A percentile compares a stretch with the other conserved stretches of the same genome.
phyloP scores from a whole-genome alignment of 176 grass and related monocot genomes.

The Oryza meridionalis region DNA sequence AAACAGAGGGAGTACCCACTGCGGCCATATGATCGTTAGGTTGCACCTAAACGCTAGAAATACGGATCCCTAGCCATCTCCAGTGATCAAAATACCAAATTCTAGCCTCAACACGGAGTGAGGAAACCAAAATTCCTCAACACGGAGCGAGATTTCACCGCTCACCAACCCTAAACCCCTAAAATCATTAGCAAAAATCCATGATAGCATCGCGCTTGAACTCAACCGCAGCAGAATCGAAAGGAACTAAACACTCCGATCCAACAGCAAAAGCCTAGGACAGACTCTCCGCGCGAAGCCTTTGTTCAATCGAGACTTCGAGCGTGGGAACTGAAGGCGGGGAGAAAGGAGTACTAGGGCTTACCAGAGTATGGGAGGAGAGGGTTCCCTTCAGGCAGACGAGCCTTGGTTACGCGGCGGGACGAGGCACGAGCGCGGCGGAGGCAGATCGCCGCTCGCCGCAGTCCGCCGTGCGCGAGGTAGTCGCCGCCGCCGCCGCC shows the following conservation, averaged over 20 bases:
- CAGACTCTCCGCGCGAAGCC: background rate
- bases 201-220: background rate
- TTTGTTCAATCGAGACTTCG: background rate
- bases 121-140: background rate
- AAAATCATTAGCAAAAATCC: background rate
- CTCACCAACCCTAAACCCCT: background rate
- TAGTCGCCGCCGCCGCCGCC: constrained; percentile 28
- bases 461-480: background rate
- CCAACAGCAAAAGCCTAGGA: background rate
- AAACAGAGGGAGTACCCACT: too few relatives aligned
- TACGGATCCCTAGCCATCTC: background rate
- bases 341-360: background rate
- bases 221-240: background rate
- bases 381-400: background rate
- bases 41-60: background rate
- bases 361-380: constrained; percentile 23
- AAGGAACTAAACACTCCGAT: background rate
- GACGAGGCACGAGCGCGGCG: background rate
- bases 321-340: background rate
- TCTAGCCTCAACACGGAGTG: background rate
- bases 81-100: background rate
- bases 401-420: background rate
- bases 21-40: background rate
- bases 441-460: background rate
- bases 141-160: background rate